phyloP scores from a whole-genome alignment of 371 early-diverging fungal species.

The Mucor mucedo region DNA sequence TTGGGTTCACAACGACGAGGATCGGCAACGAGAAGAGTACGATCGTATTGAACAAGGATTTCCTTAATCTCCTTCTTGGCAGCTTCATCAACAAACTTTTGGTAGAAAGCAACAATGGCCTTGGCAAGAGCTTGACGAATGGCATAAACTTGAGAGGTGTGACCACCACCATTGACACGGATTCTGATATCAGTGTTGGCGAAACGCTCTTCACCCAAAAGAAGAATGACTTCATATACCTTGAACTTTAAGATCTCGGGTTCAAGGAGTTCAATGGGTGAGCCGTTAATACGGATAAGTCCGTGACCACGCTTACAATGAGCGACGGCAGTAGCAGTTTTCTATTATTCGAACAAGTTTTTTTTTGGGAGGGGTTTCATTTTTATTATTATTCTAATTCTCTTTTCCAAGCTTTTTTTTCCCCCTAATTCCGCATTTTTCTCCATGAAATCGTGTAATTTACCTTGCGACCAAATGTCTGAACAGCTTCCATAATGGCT shows the following conservation, averaged over 20 bases:
- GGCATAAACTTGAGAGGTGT: slow-evolving; percentile 97
- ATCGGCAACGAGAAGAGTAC: slow-evolving; percentile 99
- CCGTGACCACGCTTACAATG: slow-evolving; percentile 98
- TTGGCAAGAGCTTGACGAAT: slow-evolving; percentile 99
- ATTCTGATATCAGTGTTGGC: slow-evolving; percentile 97
- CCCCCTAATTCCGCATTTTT: neutral
- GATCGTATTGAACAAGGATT: slow-evolving; percentile 95
- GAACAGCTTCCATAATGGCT: slow-evolving; percentile 56
- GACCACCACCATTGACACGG: slow-evolving; percentile 98
- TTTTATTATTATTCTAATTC: too few relatives aligned
- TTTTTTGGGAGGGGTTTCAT: too few relatives aligned
- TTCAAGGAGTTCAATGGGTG: slow-evolving; percentile 95
- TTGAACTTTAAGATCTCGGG: slow-evolving; percentile 98
- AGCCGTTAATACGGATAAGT: slow-evolving; percentile 94
- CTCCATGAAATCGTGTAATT: slow-evolving; percentile 11
- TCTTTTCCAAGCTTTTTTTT: neutral
- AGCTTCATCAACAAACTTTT: slow-evolving; percentile 99
- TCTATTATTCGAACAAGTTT: slow-evolving; percentile 56
- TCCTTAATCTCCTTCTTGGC: slow-evolving; percentile 99
- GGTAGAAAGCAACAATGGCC: slow-evolving; percentile 99
- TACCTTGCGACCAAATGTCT: slow-evolving; percentile 65
- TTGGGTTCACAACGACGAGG: slow-evolving; percentile 99
- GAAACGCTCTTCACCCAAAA: slow-evolving; percentile 97
- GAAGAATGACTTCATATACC: slow-evolving; percentile 98
- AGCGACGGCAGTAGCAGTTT: slow-evolving; percentile 99